These are phyloP conservation scores for Metschnikowia aberdeeniae DNA, from an alignment of 805 yeast species.

Conservation along the genomic window DNA sequence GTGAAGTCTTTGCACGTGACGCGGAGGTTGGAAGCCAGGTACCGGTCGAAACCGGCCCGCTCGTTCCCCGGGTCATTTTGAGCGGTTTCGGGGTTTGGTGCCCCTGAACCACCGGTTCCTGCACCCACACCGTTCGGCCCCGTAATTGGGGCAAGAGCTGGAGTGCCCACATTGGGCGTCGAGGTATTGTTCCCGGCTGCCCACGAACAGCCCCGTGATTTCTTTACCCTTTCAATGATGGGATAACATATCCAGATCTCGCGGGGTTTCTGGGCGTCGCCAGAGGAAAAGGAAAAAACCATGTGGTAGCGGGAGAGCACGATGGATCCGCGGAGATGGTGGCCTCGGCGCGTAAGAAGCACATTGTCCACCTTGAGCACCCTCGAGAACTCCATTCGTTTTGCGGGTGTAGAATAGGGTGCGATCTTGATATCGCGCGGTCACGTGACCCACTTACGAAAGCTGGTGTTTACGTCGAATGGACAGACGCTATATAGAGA, in stretches of 20 bases:
- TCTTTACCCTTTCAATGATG: constrained; percentile 59
- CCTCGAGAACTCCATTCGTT: constrained; percentile 25
- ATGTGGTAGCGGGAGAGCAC: constrained; percentile 34
- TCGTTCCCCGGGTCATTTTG: neutral
- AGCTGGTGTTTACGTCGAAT: neutral
- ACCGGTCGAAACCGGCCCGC: constrained; percentile 28
- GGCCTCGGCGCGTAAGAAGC: constrained; percentile 36
- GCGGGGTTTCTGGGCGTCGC: constrained; percentile 24
- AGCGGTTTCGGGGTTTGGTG: neutral
- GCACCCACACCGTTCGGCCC: neutral
- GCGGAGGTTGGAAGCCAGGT: constrained; percentile 53
- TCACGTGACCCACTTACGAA: constrained; percentile 8
- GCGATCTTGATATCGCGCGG: no score
- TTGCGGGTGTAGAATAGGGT: neutral
- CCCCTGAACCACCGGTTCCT: neutral
- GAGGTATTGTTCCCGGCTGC: neutral
- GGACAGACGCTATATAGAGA: no score
- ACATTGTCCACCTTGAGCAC: constrained; percentile 37
- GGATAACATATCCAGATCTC: constrained; percentile 96
- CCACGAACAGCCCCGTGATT: constrained; percentile 52
- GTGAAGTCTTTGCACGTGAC: constrained; percentile 83
- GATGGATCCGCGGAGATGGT: constrained; percentile 34
- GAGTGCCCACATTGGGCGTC: neutral
- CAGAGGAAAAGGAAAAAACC: constrained; percentile 31
- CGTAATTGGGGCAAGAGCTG: neutral